Base-by-base conservation (phyloP, 2,329 filamentous ascomycete species). In the Diplocarpon rosae region DNA sequence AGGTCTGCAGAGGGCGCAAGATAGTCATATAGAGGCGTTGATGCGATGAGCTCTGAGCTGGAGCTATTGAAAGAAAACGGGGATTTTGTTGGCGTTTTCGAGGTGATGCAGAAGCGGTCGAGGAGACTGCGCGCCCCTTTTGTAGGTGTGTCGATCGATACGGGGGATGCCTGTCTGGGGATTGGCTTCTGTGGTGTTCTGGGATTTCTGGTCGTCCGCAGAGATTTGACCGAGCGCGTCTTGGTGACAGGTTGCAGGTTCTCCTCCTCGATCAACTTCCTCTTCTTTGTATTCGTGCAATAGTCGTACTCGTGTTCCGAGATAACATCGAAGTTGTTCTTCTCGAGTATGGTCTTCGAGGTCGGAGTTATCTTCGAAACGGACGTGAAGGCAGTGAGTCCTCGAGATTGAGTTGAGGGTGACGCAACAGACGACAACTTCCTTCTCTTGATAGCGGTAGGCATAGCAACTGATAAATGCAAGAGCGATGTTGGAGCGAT, bases 341-440 rank as follows among this genome's bases (percentile, higher is more conserved):
- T 64, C 44, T 65, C 63, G 3, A 52, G 51, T 13, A 62, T 54
- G 13, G 55, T 42, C 42, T 61, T 61, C 16, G 55, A 41, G 39
- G 53, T 43, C 14, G 59, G 62, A 44, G 43, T 49, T 32, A 66
- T 61, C 52, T 71, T 70, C 37, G 64, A 65, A 46, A 68, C 57
- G 52, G 62, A 65, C 46, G 66, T 60, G 51, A 70, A 71, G 46
- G 58, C 59, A 51, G 65, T 63, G 37, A 71, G 66, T n/a, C 51
- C 50, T 55, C 62, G 40, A 37, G 48, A 38, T 29, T 37, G 49
- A 27, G 47, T 34, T 17, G 52, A 15, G 24, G 46, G 45, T 30
- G 34, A 52, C 42, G 30, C 50, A 28, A 42, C 43, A 6, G 53
- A 43, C 31, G 51, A 45, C 34, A 62, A 43, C 53, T 59, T 62